Evolutionary conservation across 1,284 basidiomycete genomes (phyloP).

Genomic region (Puccinia hordei): DNA sequence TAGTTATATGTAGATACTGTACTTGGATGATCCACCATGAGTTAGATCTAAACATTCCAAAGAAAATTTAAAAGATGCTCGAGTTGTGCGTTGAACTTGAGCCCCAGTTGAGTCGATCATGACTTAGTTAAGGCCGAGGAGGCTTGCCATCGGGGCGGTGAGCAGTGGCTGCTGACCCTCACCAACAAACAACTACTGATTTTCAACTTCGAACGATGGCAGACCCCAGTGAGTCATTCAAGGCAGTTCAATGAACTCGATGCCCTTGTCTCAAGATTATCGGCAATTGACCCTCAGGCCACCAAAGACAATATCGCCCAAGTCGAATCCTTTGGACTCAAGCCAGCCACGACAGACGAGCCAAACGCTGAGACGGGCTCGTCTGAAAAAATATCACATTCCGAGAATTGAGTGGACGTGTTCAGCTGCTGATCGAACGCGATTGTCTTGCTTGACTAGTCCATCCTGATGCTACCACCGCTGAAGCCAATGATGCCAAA

Average conservation of each 20-base stretch:
- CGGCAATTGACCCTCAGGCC: conserved; percentile 41
- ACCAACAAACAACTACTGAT: neutral
- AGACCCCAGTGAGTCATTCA: too few species aligned
- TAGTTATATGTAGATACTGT: too few species aligned
- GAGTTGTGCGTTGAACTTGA: too few species aligned
- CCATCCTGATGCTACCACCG: neutral
- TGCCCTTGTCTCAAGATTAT: conserved; percentile 40
- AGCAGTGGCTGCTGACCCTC: too few species aligned
- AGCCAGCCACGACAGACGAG: neutral
- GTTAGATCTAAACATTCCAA: too few species aligned
- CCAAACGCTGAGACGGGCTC: neutral
- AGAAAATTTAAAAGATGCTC: too few species aligned
- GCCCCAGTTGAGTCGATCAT: too few species aligned
- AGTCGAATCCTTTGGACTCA: conserved; percentile 40
- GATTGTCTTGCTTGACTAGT: neutral
- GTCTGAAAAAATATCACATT: neutral
- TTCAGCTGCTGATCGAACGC: conserved; percentile 11
- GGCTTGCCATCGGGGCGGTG: too few species aligned
- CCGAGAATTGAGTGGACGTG: neutral
- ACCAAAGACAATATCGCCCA: conserved; percentile 25
- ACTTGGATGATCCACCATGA: too few species aligned
- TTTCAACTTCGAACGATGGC: neutral
- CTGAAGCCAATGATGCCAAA: neutral
- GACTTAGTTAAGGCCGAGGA: too few species aligned
- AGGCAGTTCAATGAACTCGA: conserved; percentile 6